Evolutionary conservation across 1,284 basidiomycete genomes (phyloP), one percentile per base, ranked within the genome.

Genomic region (Apiotrichum porosum): DNA sequence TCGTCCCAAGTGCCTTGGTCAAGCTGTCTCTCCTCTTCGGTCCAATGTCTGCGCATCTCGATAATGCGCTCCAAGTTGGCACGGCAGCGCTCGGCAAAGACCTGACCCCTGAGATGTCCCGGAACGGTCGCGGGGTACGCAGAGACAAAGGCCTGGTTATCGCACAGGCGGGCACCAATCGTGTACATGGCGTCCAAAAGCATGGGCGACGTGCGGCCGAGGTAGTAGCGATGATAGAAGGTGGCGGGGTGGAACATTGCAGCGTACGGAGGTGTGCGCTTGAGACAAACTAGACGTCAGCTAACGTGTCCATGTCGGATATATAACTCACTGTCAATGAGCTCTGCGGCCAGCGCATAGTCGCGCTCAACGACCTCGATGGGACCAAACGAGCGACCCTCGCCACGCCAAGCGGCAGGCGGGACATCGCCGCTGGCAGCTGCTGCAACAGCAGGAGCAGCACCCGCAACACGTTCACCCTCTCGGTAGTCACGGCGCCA

Each of bases 181-280:
- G 73, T 69, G 56, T 72, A 76, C 32, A 77, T 74, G 33, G 71
- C 64, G 54, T 75, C 67, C 41, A 76, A 61, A n/a, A 76, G 62
- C 34, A 72, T 60, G 6, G 69, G 66, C 13, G 73, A 71, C 4
- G 71, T 62, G 37, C 67, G 66, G 30, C 61, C 63, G 32, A 71
- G 67, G 52, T 73, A 75, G 13, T 72, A 60, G 12, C 75, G 71
- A 47, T 76, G 67, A 10, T 71, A 58, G 61, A 77, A 76, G 3
- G 72, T 75, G 21, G 75, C 64, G 18, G 62, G 58, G 54, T 77
- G 75, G 42, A 76, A 62, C 63, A 76, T 71, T 34, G 66, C 56
- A 33, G 61, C 63, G 55, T 71, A 72, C 22, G 75, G 75, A 17
- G 66, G 66, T 8, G 74, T 63, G 24, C 68, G 64, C 15, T 67